Evolutionary conservation across 1,284 basidiomycete genomes (phyloP), one percentile per base, ranked within the genome.

Genomic region (Agaricales sp.): DNA sequence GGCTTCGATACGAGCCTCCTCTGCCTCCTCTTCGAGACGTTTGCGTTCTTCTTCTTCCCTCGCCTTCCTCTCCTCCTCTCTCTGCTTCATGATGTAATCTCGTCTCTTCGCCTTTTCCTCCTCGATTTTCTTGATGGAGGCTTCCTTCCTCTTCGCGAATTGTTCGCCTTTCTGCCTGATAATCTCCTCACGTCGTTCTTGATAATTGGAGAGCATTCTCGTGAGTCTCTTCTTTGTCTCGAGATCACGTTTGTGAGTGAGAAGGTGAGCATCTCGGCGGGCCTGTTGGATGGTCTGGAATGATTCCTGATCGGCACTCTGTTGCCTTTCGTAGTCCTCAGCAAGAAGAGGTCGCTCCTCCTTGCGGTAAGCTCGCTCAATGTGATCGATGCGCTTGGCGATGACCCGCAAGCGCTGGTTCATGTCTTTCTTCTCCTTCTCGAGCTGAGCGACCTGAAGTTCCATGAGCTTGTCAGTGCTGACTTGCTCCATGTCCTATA

Each of bases 391-490:
- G 24, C 92, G 87, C 69, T 98, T 97, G 51, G 84, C 68, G 49
- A 89, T 78, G 55, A 94, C 80, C 30, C 92, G 85, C 52, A 97
- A 75, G 21, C 86, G 81, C 60, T 94, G 89, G 54, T 77, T 79
- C 55, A 92, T 74, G 58, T 94, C 89, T 59, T 83, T 86, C 78
- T 96, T 96, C 71, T 98, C 95, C 70, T 96, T 97, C 70, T 97
- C 94, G 50, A 96, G 75, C 62, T 96, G 92, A 58, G 91, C 83
- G 47, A 98, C 92, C 66, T 97, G 92, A 58, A 98, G 80, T 48
- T 80, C 81, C 63, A 98, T 89, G 53, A 99, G 79, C 55, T 84
- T 83, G 60, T 91, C 84, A 6, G 92, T 93, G 66, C 92, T 92
- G 55, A 93, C 74, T 48, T 81, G 78, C 58, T 90, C 86, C 66